Percentiles rank a stretch among this genome's conserved stretches.
Conservation (phyloP, 2,329 filamentous ascomycete genomes). For the Septoria linicola region DNA sequence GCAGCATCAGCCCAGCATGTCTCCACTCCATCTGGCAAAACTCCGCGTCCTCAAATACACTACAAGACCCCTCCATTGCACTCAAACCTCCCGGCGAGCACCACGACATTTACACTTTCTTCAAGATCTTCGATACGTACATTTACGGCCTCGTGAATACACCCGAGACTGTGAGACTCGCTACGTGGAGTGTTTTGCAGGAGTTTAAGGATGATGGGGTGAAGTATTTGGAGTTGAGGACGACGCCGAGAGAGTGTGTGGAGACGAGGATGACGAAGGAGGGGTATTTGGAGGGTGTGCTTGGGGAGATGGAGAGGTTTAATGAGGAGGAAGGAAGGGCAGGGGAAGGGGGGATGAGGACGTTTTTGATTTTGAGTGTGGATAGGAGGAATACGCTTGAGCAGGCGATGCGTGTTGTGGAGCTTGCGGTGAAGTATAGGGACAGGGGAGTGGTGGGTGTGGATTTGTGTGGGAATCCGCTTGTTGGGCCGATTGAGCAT, state of each 20-base stretch:
- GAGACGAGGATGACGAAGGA: slow-evolving; percentile 56
- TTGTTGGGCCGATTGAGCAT: slow-evolving; percentile 58
- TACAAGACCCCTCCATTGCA: slow-evolving; percentile 67
- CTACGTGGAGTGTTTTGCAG: slow-evolving; percentile 63
- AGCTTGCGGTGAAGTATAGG: slow-evolving; percentile 59
- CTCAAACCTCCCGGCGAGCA: slow-evolving; percentile 61
- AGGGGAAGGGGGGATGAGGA: slow-evolving; percentile 12
- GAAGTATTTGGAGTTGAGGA: slow-evolving; percentile 75
- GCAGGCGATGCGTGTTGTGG: slow-evolving; percentile 63
- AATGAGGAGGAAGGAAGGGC: no score
- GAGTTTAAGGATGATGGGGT: slow-evolving; percentile 71
- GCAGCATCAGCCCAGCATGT: slow-evolving; percentile 70
- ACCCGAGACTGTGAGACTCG: slow-evolving; percentile 51
- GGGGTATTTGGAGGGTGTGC: slow-evolving; percentile 65
- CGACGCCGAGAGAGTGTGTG: slow-evolving; percentile 68
- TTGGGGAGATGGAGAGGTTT: slow-evolving; percentile 62
- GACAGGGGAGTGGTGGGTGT: slow-evolving; percentile 62
- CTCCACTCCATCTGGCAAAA: slow-evolving; percentile 70
- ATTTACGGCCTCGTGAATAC: slow-evolving; percentile 75
- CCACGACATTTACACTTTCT: slow-evolving; percentile 58
- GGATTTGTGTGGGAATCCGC: slow-evolving; percentile 76
- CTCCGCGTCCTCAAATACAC: slow-evolving; percentile 22
- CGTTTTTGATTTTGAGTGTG: slow-evolving; percentile 68
- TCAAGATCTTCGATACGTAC: slow-evolving; percentile 73
- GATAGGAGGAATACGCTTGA: slow-evolving; percentile 63